Evolutionary conservation across 352 stramenopile species (phyloP).

Genomic region (Globisporangium solare): DNA sequence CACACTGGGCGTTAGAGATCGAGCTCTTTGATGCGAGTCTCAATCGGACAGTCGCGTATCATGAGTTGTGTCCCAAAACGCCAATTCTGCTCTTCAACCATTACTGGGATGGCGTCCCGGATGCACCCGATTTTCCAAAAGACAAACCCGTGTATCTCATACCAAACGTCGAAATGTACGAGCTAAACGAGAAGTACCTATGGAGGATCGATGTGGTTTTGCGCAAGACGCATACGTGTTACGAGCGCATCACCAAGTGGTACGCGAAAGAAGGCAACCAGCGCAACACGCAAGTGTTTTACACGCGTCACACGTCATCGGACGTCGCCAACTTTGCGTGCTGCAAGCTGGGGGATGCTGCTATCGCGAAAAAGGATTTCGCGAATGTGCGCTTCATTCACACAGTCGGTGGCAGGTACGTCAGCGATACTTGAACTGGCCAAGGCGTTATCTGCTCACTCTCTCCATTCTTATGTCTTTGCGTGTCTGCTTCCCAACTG

Average conservation of each 20-base stretch:
- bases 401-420: conserved; percentile 22
- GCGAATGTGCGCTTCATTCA: conserved; percentile 23
- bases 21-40: conserved; percentile 16
- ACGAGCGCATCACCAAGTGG: conserved; percentile 36
- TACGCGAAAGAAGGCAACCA: conserved; percentile 55
- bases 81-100: conserved; percentile 52
- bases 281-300: conserved; percentile 41
- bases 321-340: conserved; percentile 31
- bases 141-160: conserved; percentile 43
- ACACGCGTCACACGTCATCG: conserved; percentile 54
- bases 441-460: background rate
- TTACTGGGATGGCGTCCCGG: conserved; percentile 38
- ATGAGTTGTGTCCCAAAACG: conserved; percentile 47
- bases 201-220: conserved; percentile 37
- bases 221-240: conserved; percentile 43
- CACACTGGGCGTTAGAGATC: conserved; percentile 26
- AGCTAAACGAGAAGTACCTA: conserved; percentile 30
- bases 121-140: conserved; percentile 22
- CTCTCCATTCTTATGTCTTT: background rate
- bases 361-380: conserved; percentile 4
- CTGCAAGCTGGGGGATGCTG: background rate
- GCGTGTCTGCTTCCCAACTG: background rate
- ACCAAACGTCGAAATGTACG: conserved; percentile 57
- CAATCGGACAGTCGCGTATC: conserved; percentile 23
- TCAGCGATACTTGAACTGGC: too few relatives aligned